Conservation (phyloP, 495 filamentous ascomycete species). For the Alectoria sarmentosa region DNA sequence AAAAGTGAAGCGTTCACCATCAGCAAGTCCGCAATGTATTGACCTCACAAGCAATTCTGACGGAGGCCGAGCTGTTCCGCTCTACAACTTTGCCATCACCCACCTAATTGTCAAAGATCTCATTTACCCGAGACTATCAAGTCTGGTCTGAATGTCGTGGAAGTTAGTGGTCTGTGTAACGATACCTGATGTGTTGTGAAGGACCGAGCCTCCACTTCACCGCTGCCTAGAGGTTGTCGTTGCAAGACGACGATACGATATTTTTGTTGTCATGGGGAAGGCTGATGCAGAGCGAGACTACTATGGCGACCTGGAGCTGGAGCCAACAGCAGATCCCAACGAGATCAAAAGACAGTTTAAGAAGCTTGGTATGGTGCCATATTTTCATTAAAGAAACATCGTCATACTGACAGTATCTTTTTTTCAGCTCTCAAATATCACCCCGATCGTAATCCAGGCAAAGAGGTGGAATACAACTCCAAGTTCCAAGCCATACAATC, state of each 20-base stretch:
- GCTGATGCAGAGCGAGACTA: slow-evolving; percentile 18
- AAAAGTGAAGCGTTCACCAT: neutral
- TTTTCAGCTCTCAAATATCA: slow-evolving; percentile 71
- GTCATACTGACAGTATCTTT: slow-evolving; percentile 2
- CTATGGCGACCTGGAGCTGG: slow-evolving; percentile 12
- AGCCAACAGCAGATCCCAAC: slow-evolving; percentile 16
- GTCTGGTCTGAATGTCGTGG: slow-evolving; percentile 1
- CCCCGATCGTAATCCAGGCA: slow-evolving; percentile 82
- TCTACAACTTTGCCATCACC: neutral
- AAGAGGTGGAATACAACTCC: slow-evolving; percentile 66
- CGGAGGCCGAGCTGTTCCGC: neutral
- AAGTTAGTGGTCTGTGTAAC: neutral
- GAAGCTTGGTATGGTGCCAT: slow-evolving; percentile 57
- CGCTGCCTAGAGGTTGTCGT: neutral
- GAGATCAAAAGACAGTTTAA: slow-evolving; percentile 75
- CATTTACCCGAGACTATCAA: neutral
- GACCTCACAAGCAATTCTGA: neutral
- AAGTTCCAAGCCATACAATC: slow-evolving; percentile 82
- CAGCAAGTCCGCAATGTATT: neutral
- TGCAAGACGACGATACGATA: neutral
- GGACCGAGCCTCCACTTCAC: neutral
- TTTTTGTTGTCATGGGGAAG: neutral
- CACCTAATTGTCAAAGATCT: neutral
- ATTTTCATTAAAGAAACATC: neutral
- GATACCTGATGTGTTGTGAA: neutral